Conservation (phyloP, 306 rosid genomes). For the Luffa acutangula region DNA sequence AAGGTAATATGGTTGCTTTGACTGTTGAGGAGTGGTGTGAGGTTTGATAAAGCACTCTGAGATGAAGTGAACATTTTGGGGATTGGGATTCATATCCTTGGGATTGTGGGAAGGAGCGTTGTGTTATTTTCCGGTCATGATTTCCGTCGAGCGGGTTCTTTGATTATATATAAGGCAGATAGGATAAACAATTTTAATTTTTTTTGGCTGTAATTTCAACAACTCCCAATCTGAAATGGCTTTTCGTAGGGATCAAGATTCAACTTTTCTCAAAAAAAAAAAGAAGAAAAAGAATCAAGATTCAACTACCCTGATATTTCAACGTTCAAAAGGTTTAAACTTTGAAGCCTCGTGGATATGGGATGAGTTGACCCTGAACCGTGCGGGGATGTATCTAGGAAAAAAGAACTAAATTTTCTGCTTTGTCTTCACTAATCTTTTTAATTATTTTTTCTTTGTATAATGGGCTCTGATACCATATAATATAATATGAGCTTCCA, state of each 20-base stretch:
- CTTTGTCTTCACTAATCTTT: too few species aligned
- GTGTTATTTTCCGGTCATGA: too few species aligned
- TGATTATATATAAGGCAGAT: not conserved
- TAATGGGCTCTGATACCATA: too few species aligned
- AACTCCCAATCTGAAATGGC: not conserved
- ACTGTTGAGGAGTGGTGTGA: conserved; percentile 2
- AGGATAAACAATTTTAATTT: not conserved
- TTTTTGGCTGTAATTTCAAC: not conserved
- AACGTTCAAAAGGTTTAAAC: not conserved
- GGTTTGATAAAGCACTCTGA: conserved; percentile 32
- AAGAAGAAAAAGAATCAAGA: not conserved
- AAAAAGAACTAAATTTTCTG: too few species aligned
- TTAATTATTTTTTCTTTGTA: too few species aligned
- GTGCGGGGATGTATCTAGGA: too few species aligned
- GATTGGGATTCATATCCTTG: not conserved
- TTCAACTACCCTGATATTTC: not conserved
- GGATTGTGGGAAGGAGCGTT: not conserved
- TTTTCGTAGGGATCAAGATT: not conserved
- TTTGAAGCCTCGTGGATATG: not conserved
- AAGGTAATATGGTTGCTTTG: conserved; percentile 25
- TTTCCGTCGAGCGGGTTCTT: not conserved
- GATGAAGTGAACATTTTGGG: not conserved
- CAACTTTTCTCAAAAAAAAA: too few species aligned
- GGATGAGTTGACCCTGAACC: not conserved
- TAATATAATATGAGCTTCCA: too few species aligned